Percentiles rank a stretch among this genome's conserved stretches.
Conservation (phyloP, 1,139 yeast genomes). For the Kluyveromyces marxianus region DNA sequence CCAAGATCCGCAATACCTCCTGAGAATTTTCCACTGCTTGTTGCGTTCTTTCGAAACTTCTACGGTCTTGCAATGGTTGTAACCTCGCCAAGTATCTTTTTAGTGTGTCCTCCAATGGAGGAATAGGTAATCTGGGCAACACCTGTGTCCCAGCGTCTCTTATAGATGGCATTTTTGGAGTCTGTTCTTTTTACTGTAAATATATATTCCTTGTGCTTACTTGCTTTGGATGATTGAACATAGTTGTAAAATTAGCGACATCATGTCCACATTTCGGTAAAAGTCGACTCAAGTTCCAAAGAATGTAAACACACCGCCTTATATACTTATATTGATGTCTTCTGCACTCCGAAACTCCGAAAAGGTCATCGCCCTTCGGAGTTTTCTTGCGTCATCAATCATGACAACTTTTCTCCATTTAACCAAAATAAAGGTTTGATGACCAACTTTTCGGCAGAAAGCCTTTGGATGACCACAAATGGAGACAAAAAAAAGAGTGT, state of each 20-base stretch:
- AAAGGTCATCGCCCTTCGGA: not conserved
- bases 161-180: conserved; percentile 1
- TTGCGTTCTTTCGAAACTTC: conserved; percentile 54
- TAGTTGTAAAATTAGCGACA: no score
- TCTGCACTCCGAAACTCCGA: not conserved
- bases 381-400: not conserved
- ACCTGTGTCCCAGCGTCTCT: not conserved
- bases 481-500: not conserved
- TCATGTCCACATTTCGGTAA: no score
- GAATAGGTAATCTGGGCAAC: conserved; percentile 51
- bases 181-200: not conserved
- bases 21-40: conserved; percentile 47
- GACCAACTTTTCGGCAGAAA: conserved; percentile 1
- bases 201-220: no score
- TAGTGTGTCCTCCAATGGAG: conserved; percentile 59
- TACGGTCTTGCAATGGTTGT: conserved; percentile 66
- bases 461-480: conserved; percentile 4
- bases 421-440: conserved; percentile 2
- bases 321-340: not conserved
- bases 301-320: no score
- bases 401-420: conserved; percentile 3
- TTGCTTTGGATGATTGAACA: no score
- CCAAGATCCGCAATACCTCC: conserved; percentile 36
- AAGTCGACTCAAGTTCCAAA: no score
- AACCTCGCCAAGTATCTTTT: conserved; percentile 53